A percentile compares a stretch with the other conserved stretches of the same genome.
Evolutionary conservation across 306 rosid species (phyloP).

Genomic region (Hippophae gyantsensis): DNA sequence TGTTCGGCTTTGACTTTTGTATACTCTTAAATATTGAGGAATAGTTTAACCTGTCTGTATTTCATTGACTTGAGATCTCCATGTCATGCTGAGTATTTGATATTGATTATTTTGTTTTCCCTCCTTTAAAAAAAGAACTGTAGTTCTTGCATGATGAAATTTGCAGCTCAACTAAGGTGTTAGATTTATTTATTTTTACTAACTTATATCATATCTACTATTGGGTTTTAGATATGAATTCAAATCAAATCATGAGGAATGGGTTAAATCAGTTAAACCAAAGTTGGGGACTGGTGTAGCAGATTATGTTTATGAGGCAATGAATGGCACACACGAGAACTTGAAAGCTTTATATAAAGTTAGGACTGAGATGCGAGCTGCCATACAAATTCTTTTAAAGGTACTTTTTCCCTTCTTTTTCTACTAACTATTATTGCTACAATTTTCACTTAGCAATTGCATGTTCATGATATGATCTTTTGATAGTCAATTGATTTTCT

Average conservation of each 20-base stretch:
- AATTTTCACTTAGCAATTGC: too few species aligned
- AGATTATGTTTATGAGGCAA: slow-evolving; percentile 45
- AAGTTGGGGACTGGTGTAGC: slow-evolving; percentile 46
- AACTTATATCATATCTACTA: slow-evolving; percentile 13
- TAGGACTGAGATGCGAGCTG: slow-evolving; percentile 70
- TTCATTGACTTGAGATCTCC: too few species aligned
- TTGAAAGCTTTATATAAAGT: slow-evolving; percentile 62
- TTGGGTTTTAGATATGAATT: slow-evolving; percentile 69
- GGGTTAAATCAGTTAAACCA: slow-evolving; percentile 68
- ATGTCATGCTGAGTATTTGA: too few species aligned
- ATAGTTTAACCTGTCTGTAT: too few species aligned
- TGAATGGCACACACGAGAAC: slow-evolving; percentile 45
- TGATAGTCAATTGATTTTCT: not conserved
- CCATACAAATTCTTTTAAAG: slow-evolving; percentile 70
- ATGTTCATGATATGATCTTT: not conserved
- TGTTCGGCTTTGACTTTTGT: too few species aligned
- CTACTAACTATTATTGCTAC: not conserved
- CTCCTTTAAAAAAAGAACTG: not conserved
- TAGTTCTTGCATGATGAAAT: not conserved
- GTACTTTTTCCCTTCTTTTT: slow-evolving; percentile 21
- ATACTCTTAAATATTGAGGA: too few species aligned
- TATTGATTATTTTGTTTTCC: too few species aligned
- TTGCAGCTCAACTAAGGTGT: slow-evolving; percentile 4
- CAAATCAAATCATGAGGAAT: slow-evolving; percentile 74
- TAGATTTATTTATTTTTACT: slow-evolving; percentile 13